Percentiles rank a stretch among this genome's conserved stretches.
phyloP scores from a whole-genome alignment of 2,329 filamentous ascomycete genomes.

The Paraphoma sp. region DNA sequence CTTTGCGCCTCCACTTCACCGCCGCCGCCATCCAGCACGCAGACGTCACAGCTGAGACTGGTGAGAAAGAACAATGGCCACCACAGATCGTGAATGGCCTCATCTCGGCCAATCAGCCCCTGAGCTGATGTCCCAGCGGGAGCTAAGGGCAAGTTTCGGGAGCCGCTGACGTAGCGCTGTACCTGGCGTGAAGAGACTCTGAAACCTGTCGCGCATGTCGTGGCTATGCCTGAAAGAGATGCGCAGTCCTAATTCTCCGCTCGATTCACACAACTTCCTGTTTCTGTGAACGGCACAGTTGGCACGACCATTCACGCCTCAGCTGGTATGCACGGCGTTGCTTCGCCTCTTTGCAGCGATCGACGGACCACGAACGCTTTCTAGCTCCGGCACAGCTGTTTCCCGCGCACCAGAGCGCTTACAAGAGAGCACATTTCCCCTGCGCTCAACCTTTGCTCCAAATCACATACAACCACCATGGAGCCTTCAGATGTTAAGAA shows the following conservation, averaged over 20 bases:
- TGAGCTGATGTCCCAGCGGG: constrained; percentile 10
- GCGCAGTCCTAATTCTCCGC: neutral
- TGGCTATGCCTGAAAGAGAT: neutral
- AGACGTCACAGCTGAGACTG: neutral
- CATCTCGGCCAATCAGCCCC: constrained; percentile 1
- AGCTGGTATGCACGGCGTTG: constrained; percentile 13
- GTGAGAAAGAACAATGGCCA: neutral
- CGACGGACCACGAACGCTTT: constrained; percentile 13
- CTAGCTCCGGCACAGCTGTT: constrained; percentile 25
- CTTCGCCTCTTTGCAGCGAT: constrained; percentile 19
- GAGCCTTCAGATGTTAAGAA: constrained; percentile 21
- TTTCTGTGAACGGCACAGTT: constrained; percentile 1
- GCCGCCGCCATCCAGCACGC: neutral
- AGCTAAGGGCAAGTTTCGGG: constrained; percentile 16
- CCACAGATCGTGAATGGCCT: neutral
- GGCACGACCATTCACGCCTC: constrained; percentile 1
- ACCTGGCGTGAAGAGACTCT: constrained; percentile 20
- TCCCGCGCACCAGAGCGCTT: constrained; percentile 22
- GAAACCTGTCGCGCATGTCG: constrained; percentile 21
- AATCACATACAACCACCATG: constrained; percentile 15
- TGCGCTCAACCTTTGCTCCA: neutral
- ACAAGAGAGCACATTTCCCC: neutral
- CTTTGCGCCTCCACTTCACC: constrained; percentile 2
- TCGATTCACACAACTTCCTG: neutral
- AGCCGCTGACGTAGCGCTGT: constrained; percentile 37